Conservation (phyloP, 441 rosid genomes). For the California macrophylla region DNA sequence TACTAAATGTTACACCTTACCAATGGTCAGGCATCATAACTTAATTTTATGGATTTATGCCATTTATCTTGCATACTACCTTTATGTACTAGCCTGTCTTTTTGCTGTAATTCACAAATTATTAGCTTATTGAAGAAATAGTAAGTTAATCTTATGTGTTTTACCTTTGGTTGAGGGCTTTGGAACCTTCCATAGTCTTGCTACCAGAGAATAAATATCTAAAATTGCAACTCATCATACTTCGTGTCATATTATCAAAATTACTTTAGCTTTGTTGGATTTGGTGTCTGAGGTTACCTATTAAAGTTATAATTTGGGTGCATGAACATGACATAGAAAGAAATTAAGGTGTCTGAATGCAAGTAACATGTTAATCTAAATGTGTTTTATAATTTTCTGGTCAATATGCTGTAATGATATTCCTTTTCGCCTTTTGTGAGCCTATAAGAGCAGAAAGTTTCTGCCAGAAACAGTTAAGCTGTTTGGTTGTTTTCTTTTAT, state of each 20-base stretch:
- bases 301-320: neutral
- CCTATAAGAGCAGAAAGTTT: too few species aligned
- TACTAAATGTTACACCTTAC: too few species aligned
- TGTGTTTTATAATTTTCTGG: neutral
- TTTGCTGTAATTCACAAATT: too few species aligned
- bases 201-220: too few species aligned
- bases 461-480: neutral
- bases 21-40: neutral
- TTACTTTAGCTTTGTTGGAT: neutral
- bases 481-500: neutral
- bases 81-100: too few species aligned
- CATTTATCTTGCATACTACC: too few species aligned
- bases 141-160: too few species aligned
- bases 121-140: too few species aligned
- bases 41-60: too few species aligned
- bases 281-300: neutral
- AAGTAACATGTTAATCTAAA: neutral
- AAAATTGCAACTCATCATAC: neutral
- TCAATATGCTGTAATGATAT: neutral
- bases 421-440: neutral
- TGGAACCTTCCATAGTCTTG: too few species aligned
- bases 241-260: neutral
- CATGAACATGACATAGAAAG: neutral
- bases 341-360: neutral
- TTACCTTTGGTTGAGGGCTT: too few species aligned